Base-by-base conservation (phyloP, 176 grass and related monocot species). In the Carex pumila region DNA sequence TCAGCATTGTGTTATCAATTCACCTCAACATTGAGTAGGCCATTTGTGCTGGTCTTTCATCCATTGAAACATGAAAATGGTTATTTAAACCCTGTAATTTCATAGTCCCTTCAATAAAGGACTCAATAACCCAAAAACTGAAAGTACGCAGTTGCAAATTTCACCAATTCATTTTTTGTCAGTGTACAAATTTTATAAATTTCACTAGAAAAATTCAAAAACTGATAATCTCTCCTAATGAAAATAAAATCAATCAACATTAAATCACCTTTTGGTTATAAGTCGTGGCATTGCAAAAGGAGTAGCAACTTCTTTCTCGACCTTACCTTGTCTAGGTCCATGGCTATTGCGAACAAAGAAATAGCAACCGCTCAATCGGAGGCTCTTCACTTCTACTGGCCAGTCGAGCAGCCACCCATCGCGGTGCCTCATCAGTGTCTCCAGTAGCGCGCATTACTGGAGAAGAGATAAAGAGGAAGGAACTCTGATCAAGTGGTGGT, bases 261-360 rank as follows among this genome's bases (percentile, higher is more conserved):
- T 1, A 68, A 34, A 14, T 90, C 71, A 21, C 91, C 87, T 72
- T 21, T 1, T 49, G 43, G 63, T 95, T 92, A 71, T 85, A 95
- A 25, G 61, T 41, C 85, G 86, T 80, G 64, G 93, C 91, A 37
- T 95, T 92, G 17, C 36, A 29, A 79, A 95, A 95, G 71, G 93
- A 43, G 43, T 45, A 45, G 43, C 39, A 45, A 45, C 43, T 7
- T 45, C 6, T 8, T 86, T 80, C 19, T 84, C 88, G 37, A 95
- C 90, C 65, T 59, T n/a, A 92, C 85, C 8, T 85, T 92, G 47
- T 90, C 85, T 7, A 95, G 87, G 76, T 92, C 93, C 90, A 95
- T 92, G 60, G 93, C 88, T 57, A 1, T 87, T 30, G 45, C 53
- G 31, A 84, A 91, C 60, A 59, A 83, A 59, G n/a, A 79, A 68